phyloP scores from a whole-genome alignment of 208 protist species.

The Trypanosoma vivax region DNA sequence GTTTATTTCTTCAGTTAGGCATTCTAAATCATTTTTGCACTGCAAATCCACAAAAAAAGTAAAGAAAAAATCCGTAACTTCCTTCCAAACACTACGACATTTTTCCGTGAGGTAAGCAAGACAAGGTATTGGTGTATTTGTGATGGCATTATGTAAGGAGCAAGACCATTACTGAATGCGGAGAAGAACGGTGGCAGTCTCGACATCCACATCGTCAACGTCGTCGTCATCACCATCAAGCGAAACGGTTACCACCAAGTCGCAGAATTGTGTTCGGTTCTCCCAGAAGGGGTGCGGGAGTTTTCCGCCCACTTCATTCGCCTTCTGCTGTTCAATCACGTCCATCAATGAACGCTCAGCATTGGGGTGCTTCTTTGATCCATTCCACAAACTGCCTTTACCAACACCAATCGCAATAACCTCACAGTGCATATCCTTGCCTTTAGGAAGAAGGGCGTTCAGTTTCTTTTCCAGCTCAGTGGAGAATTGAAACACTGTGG shows the following conservation, averaged over 20 bases:
- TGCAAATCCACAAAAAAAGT: too few species aligned
- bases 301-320: constrained; percentile 34
- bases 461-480: constrained; percentile 40
- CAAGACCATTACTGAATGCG: constrained; percentile 31
- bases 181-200: constrained; percentile 70
- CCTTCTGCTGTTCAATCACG: constrained; percentile 79
- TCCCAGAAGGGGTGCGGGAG: constrained; percentile 65
- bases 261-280: constrained; percentile 69
- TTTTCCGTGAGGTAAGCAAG: too few species aligned
- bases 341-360: constrained; percentile 72
- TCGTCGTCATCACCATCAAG: constrained; percentile 60
- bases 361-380: constrained; percentile 55
- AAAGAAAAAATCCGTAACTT: too few species aligned
- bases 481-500: constrained; percentile 69
- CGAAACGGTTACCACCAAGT: constrained; percentile 63
- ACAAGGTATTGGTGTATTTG: too few species aligned
- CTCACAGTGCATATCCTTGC: constrained; percentile 41
- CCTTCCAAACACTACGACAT: too few species aligned
- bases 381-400: constrained; percentile 82
- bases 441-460: constrained; percentile 36
- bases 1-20: too few species aligned
- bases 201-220: constrained; percentile 82
- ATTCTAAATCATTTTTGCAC: too few species aligned
- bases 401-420: constrained; percentile 77
- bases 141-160: background rate